Evolutionary conservation across 768 basidiomycete species (phyloP).

Genomic region (Suillus paluster): DNA sequence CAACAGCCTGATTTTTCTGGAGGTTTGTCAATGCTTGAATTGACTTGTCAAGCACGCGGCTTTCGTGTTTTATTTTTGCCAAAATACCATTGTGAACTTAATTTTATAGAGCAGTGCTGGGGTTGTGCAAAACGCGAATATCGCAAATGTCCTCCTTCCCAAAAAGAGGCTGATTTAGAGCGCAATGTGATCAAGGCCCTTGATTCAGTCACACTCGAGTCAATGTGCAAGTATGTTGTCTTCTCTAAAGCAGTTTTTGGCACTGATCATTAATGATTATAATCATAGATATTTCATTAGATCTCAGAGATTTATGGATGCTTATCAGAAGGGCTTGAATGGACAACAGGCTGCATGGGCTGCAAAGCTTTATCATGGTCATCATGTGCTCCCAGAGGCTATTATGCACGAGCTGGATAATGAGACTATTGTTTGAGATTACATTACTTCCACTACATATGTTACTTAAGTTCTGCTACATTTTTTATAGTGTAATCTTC

Average conservation of each 20-base stretch:
- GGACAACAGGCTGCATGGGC: slow-evolving; percentile 32
- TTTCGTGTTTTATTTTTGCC: slow-evolving; percentile 40
- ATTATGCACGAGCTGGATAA: no score
- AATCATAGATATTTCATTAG: slow-evolving; percentile 11
- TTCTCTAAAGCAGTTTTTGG: slow-evolving; percentile 4
- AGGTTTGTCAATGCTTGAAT: slow-evolving; percentile 38
- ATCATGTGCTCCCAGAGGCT: no score
- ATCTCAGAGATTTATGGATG: slow-evolving; percentile 23
- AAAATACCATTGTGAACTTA: slow-evolving; percentile 46
- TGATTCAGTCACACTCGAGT: slow-evolving; percentile 17
- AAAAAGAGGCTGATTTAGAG: slow-evolving; percentile 33
- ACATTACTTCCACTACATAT: no score
- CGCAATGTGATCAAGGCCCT: slow-evolving; percentile 20
- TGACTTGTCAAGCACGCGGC: slow-evolving; percentile 25
- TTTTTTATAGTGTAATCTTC: no score
- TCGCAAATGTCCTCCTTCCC: slow-evolving; percentile 27
- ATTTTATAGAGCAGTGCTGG: slow-evolving; percentile 45
- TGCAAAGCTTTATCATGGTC: slow-evolving; percentile 17
- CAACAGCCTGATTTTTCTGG: slow-evolving; percentile 40
- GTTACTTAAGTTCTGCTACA: no score
- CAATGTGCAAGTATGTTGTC: slow-evolving; percentile 6
- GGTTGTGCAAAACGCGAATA: slow-evolving; percentile 40
- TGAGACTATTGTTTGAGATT: no score
- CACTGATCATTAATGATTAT: not conserved
- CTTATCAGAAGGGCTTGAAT: slow-evolving; percentile 23